Evolutionary conservation across 2,329 filamentous ascomycete genomes (phyloP), one percentile per base, ranked within the genome.

Genomic region (Colletotrichum viniferum): DNA sequence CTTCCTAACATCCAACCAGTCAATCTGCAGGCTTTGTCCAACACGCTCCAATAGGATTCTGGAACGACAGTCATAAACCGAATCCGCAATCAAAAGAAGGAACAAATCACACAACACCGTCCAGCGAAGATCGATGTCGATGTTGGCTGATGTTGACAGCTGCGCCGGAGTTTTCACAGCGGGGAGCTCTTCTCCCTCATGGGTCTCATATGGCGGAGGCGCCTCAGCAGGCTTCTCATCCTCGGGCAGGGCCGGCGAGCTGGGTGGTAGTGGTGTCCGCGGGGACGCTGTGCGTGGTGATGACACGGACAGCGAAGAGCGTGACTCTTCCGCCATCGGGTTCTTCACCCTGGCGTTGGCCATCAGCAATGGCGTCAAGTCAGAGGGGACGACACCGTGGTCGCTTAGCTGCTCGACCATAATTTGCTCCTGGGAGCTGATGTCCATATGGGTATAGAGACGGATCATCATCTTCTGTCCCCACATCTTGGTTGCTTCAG

Each of bases 341-440:
- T 99, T 99, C 81, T 95, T 95, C 38, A 99, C 96, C 67, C 96
- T 91, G 14, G 97, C 92, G 84, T 98, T 99, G 77, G 95, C 92
- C 93, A 98, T 98, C 60, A 99, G 88, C 1, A 95, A 91, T 1
- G 95, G 94, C 0, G 95, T 96, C 73, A 99, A 87, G 83, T 99
- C 97, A 60, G 88, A 87, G 1, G 97, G 94, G 77, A 95, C 89
- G 8, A 99, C 96, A 6, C 96, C 97, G 85, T 99, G 97, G 73
- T 97, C 94, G 14, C 95, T 94, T 74, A 99, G 88, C 84, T 99
- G 97, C 86, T 99, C 97, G 79, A 99, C 98, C 97, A 99, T 99
- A 83, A 99, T 89, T 87, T 99, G 97, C 85, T 99, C 97, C 16
- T 91, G 93, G 26, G 93, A 88, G 81, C 93, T 96, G 80, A 99